phyloP scores from a whole-genome alignment of 2,329 filamentous ascomycete genomes.

The Verticillium tricorpus region DNA sequence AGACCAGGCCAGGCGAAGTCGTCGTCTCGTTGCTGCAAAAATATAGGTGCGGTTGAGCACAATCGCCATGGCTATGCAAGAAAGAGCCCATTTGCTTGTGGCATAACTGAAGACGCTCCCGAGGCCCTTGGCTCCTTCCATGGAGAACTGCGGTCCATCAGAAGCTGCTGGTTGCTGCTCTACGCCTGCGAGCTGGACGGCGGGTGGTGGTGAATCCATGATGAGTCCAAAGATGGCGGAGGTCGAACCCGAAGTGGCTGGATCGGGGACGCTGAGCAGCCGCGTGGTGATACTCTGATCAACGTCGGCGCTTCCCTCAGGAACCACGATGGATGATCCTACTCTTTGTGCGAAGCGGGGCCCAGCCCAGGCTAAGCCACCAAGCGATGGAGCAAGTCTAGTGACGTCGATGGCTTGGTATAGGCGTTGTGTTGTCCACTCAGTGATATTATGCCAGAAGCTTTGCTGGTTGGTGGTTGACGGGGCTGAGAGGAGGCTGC shows the following conservation, averaged over 20 bases:
- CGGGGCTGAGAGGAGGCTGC: not conserved
- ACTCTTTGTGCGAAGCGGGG: slow-evolving; percentile 67
- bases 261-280: not conserved
- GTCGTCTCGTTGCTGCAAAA: slow-evolving; percentile 82
- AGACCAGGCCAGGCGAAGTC: slow-evolving; percentile 71
- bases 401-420: slow-evolving; percentile 48
- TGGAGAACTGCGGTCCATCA: slow-evolving; percentile 43
- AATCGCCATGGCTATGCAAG: slow-evolving; percentile 80
- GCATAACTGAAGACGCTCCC: slow-evolving; percentile 87
- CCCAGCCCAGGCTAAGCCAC: slow-evolving; percentile 64
- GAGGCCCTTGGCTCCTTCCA: slow-evolving; percentile 63
- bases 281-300: slow-evolving; percentile 43
- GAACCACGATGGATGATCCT: slow-evolving; percentile 48
- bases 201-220: not conserved
- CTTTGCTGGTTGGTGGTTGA: slow-evolving; percentile 29
- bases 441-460: slow-evolving; percentile 49
- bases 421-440: slow-evolving; percentile 43
- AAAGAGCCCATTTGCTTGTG: slow-evolving; percentile 87
- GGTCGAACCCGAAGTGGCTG: not conserved
- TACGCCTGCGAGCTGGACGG: not conserved
- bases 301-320: slow-evolving; percentile 57
- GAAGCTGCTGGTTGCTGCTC: not conserved
- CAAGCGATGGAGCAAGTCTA: slow-evolving; percentile 58
- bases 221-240: not conserved
- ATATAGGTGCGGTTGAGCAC: slow-evolving; percentile 89